Evolutionary conservation across 768 basidiomycete species (phyloP), one percentile per base, ranked within the genome.

Genomic region (Gautieria morchelliformis): DNA sequence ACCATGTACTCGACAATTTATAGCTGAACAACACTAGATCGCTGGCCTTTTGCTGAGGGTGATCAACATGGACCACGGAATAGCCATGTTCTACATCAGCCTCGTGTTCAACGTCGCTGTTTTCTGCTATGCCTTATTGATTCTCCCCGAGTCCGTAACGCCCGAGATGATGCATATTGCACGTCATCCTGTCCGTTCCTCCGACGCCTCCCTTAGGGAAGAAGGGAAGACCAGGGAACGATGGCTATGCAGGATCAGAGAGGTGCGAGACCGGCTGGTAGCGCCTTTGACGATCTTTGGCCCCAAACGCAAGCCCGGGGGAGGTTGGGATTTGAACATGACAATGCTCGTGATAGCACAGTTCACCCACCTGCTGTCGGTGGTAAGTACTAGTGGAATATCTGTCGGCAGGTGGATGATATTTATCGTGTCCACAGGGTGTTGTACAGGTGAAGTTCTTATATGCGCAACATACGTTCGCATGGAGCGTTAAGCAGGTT

Each of bases 401-500:
- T 42, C 22, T 42, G 12, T 2, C 27, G 7, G 20, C 22, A 14
- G 45, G 11, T 4, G 12, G 14, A 37, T 17, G n/a, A 27, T 37
- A 12, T 37, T 55, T 19, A 53, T 45, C 1, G 9, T 44, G 48
- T 14, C 22, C 24, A 4, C 58, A 85, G 78, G 89, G 86, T n/a
- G 69, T 90, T 1, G 85, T 82, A 66, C 83, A 81, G 52, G 73
- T 85, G 59, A 91, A 90, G 68, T 89, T 89, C 62, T 70, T 90
- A 37, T 92, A 89, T 60, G 87, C 85, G 0, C 80, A 82, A 62
- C 84, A 89, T 64, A 72, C 83, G 11, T 89, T 84, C 63, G 67
- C 72, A 11, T 89, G 88, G 88, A 76, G 74, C 14, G 76, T 85
- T 14, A 78, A 79, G 35, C 73, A 84, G 74, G 73, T 78, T 68